Percentiles rank a stretch among this genome's conserved stretches.
These are phyloP conservation scores for Polytrichum commune DNA, from an alignment of 225 moss, liverwort and hornwort genomes.

Conservation along the genomic window DNA sequence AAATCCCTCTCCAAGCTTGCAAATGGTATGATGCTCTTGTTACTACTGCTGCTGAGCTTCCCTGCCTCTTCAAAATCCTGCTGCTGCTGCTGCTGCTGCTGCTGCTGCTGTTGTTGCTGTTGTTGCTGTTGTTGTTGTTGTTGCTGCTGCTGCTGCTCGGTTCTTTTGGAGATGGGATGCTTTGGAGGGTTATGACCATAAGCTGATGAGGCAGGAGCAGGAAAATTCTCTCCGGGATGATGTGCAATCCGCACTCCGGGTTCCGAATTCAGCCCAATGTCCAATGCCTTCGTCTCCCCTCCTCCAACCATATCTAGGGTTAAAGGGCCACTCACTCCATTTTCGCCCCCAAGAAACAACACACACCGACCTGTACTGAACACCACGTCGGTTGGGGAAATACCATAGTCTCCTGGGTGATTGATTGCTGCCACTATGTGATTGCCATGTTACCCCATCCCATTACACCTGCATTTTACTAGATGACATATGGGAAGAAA, in stretches of 20 bases:
- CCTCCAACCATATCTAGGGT: conserved; percentile 80
- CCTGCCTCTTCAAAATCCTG: conserved; percentile 33
- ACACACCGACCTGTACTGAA: too few relatives aligned
- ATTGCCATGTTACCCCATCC: too few relatives aligned
- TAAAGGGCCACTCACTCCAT: conserved; percentile 22
- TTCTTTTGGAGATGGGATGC: conserved; percentile 22
- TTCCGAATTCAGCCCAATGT: conserved; percentile 59
- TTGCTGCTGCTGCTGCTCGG: not conserved
- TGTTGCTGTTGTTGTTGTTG: too few relatives aligned
- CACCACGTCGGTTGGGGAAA: too few relatives aligned
- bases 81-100: not conserved
- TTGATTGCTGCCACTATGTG: too few relatives aligned
- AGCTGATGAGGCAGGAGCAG: not conserved
- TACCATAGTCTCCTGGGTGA: too few relatives aligned
- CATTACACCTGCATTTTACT: too few relatives aligned
- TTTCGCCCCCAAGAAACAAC: not conserved
- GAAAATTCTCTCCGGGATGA: conserved; percentile 22
- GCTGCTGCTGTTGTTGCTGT: not conserved
- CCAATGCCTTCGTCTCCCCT: conserved; percentile 60
- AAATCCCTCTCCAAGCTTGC: conserved; percentile 57
- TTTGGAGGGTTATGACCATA: conserved; percentile 36
- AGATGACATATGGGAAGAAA: too few relatives aligned
- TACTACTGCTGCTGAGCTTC: conserved; percentile 9
- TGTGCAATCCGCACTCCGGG: conserved; percentile 50
- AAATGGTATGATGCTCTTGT: conserved; percentile 27